Percentiles rank a stretch among this genome's conserved stretches.
Conservation (phyloP, 768 basidiomycete genomes). For the Termitomyces sp. region DNA sequence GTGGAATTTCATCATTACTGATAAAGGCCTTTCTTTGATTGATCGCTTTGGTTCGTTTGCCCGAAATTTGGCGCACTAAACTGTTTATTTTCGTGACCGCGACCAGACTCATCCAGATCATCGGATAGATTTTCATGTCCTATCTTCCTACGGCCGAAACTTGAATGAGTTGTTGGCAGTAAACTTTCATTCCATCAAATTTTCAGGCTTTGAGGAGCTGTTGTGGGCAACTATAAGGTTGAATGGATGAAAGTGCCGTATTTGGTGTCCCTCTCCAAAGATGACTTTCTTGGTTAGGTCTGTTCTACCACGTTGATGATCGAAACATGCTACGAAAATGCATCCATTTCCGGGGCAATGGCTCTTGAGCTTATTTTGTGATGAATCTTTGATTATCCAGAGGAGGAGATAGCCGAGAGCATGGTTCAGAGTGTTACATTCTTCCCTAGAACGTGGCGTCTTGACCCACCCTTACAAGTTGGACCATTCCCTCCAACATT, state of each 20-base stretch:
- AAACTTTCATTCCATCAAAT: background rate
- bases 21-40: background rate
- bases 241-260: background rate
- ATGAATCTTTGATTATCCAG: conserved; percentile 14
- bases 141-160: background rate
- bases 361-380: conserved; percentile 8
- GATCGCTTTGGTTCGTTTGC: background rate
- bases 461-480: background rate
- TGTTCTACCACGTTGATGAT: background rate
- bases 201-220: background rate
- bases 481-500: background rate
- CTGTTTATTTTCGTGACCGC: background rate
- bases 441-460: conserved; percentile 14
- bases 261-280: too few species aligned
- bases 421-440: conserved; percentile 10
- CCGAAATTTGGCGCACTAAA: background rate
- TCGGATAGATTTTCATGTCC: background rate
- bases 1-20: background rate
- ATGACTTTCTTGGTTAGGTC: background rate
- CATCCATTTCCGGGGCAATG: conserved; percentile 14
- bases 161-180: background rate
- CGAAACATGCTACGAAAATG: conserved; percentile 3
- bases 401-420: conserved; percentile 16
- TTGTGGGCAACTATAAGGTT: background rate
- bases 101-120: background rate